These are phyloP conservation scores for Bruguiera hainesii DNA, from an alignment of 441 rosid species.

Conservation along the genomic window DNA sequence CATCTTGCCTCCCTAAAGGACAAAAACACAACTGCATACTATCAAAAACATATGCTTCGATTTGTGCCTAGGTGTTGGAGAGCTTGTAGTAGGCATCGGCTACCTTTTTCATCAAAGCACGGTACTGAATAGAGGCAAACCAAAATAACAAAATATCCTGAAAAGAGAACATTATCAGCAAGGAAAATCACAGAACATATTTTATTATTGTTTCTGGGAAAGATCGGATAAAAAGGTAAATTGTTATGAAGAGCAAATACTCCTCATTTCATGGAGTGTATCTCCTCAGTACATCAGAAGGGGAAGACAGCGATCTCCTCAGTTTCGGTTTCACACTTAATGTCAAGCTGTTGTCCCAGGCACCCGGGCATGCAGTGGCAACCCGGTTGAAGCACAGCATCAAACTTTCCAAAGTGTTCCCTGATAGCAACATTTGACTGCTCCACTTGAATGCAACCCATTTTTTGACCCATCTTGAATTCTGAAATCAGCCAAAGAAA, in stretches of 20 bases:
- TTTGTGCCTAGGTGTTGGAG: conserved; percentile 54
- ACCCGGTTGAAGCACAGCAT: conserved; percentile 32
- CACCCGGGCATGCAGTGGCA: conserved; percentile 41
- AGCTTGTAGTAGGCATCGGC: conserved; percentile 66
- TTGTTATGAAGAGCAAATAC: no score
- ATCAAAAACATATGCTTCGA: conserved; percentile 70
- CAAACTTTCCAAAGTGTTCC: conserved; percentile 40
- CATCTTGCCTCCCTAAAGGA: neutral
- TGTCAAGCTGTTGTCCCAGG: conserved; percentile 47
- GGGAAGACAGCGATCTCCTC: conserved; percentile 14
- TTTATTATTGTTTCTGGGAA: no score
- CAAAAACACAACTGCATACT: conserved; percentile 32
- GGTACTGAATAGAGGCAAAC: conserved; percentile 73
- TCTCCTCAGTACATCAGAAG: no score
- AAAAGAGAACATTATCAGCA: neutral
- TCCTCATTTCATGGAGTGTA: no score
- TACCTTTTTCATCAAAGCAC: conserved; percentile 50
- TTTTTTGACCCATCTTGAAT: conserved; percentile 35
- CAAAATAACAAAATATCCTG: conserved; percentile 70
- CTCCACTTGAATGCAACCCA: conserved; percentile 40
- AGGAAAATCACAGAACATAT: neutral
- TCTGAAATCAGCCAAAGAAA: neutral
- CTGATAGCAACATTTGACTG: conserved; percentile 35
- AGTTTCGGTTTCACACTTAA: conserved; percentile 52
- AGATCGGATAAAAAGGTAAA: no score